Percentiles rank a stretch among this genome's conserved stretches.
phyloP scores from a whole-genome alignment of 2,329 filamentous ascomycete genomes.

The Xylaria multiplex region DNA sequence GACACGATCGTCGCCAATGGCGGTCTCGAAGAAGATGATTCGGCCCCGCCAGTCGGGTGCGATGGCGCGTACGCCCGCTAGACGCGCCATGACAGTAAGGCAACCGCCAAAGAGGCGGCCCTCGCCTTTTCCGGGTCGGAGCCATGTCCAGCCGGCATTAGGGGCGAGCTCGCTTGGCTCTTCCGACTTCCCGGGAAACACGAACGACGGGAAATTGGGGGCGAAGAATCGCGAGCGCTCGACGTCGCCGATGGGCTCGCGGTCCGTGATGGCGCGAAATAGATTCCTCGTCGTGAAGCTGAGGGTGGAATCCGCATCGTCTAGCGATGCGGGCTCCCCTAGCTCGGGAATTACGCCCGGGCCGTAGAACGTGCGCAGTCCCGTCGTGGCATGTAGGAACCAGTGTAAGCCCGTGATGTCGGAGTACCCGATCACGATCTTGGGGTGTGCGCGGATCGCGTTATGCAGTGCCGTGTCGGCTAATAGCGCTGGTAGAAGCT shows the following conservation, averaged over 20 bases:
- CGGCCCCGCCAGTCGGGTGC: constrained; percentile 52
- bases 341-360: constrained; percentile 54
- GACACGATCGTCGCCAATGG: constrained; percentile 47
- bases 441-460: constrained; percentile 51
- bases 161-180: constrained; percentile 46
- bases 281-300: constrained; percentile 49
- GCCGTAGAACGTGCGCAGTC: constrained; percentile 57
- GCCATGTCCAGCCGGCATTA: constrained; percentile 51
- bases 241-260: constrained; percentile 47
- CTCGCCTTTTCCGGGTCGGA: constrained; percentile 50
- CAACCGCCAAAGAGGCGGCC: constrained; percentile 59
- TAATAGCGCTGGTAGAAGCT: constrained; percentile 53
- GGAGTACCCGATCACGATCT: constrained; percentile 56
- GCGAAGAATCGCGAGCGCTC: constrained; percentile 49
- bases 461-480: constrained; percentile 51
- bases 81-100: constrained; percentile 53
- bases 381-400: constrained; percentile 52
- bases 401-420: constrained; percentile 57
- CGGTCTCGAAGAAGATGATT: constrained; percentile 56
- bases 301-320: constrained; percentile 45
- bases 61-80: constrained; percentile 50
- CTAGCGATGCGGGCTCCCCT: constrained; percentile 43
- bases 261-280: constrained; percentile 46
- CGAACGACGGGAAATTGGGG: constrained; percentile 41
- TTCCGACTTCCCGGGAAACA: constrained; percentile 31